Conservation (phyloP, 495 filamentous ascomycete genomes). For the Lasiosphaeria ovina region DNA sequence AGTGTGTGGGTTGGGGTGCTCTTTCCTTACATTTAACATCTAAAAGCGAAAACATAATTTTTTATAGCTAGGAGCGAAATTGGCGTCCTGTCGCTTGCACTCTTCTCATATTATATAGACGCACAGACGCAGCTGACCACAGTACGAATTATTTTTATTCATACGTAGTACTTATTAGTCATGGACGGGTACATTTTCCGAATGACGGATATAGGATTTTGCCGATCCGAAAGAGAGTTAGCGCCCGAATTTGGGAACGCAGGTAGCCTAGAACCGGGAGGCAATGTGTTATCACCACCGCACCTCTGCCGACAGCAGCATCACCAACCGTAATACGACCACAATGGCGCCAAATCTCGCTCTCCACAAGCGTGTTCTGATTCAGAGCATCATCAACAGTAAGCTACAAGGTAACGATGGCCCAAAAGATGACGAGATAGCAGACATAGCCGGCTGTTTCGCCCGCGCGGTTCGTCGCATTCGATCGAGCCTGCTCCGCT, state of each 20-base stretch:
- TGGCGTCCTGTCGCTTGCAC: constrained; percentile 9
- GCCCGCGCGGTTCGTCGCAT: background rate
- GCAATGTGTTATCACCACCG: constrained; percentile 2
- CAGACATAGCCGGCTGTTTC: background rate
- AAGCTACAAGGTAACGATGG: constrained; percentile 1
- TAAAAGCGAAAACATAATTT: too few species aligned
- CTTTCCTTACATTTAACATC: too few species aligned
- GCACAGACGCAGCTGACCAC: background rate
- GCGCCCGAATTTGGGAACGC: background rate
- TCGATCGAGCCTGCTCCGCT: constrained; percentile 2
- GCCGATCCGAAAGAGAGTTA: background rate
- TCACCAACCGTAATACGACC: background rate
- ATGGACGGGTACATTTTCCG: constrained; percentile 4
- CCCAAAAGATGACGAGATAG: constrained; percentile 4
- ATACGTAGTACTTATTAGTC: constrained; percentile 1
- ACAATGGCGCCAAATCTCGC: constrained; percentile 1
- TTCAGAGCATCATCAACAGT: constrained; percentile 3
- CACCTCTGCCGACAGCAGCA: constrained; percentile 5
- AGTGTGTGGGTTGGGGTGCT: too few species aligned
- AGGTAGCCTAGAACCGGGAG: background rate
- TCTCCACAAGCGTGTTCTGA: background rate
- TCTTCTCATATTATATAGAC: constrained; percentile 4
- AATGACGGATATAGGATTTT: constrained; percentile 3
- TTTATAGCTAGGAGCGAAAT: constrained; percentile 12
- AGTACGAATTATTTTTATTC: constrained; percentile 3